Percentiles rank a stretch among this genome's conserved stretches.
These are phyloP conservation scores for Fagopyrum tataricum DNA, from an alignment of 148 eudicot genomes.

Conservation along the genomic window DNA sequence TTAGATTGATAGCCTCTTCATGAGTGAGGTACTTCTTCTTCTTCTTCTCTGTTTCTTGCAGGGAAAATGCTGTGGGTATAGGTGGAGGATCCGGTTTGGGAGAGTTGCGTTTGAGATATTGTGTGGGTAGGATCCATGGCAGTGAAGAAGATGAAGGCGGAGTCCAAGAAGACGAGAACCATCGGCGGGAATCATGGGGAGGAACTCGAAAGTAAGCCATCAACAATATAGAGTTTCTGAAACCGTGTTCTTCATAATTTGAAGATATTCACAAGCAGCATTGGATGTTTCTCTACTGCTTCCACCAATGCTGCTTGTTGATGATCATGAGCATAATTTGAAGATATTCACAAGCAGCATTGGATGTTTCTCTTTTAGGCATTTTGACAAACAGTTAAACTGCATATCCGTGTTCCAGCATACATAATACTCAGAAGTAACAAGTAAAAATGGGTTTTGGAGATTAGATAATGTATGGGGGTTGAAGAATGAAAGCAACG, in stretches of 20 bases:
- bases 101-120: slow-evolving; percentile 22
- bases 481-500: not conserved
- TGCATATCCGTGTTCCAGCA: not conserved
- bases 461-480: not conserved
- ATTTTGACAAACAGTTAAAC: slow-evolving; percentile 2
- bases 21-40: slow-evolving; percentile 53
- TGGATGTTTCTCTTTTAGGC: slow-evolving; percentile 1
- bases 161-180: slow-evolving; percentile 18
- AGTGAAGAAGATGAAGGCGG: slow-evolving; percentile 24
- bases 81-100: slow-evolving; percentile 31
- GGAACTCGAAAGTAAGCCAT: not conserved
- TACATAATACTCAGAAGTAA: not conserved
- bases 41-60: slow-evolving; percentile 21
- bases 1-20: slow-evolving; percentile 50
- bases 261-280: not conserved
- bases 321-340: too few species aligned
- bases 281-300: not conserved
- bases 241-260: not conserved
- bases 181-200: not conserved
- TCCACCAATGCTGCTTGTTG: too few species aligned
- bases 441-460: not conserved
- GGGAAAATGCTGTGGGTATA: slow-evolving; percentile 10
- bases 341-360: not conserved
- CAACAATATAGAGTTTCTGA: not conserved
- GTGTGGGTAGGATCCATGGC: slow-evolving; percentile 54